Percentiles rank a stretch among this genome's conserved stretches.
phyloP scores from a whole-genome alignment of 345 rosid species.

The Euphorbia peplus region DNA sequence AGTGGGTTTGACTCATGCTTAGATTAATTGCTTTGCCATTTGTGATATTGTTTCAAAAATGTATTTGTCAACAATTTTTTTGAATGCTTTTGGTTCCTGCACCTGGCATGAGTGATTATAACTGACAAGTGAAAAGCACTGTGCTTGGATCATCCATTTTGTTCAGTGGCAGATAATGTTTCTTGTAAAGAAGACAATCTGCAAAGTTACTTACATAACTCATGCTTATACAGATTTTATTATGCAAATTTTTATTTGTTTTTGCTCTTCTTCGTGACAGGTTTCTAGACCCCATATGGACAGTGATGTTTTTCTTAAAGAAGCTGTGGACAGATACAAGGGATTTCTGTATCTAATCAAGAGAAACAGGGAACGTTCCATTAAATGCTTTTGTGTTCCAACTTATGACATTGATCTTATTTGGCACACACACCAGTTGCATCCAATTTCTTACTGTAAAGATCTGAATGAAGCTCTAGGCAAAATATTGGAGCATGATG shows the following conservation, averaged over 20 bases:
- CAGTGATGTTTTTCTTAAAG: constrained; percentile 64
- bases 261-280: constrained; percentile 36
- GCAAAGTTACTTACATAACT: background rate
- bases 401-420: constrained; percentile 95
- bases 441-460: constrained; percentile 66
- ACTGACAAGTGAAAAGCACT: background rate
- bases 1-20: too few species aligned
- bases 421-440: constrained; percentile 98
- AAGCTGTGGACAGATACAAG: constrained; percentile 81
- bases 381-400: constrained; percentile 73
- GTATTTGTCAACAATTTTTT: background rate
- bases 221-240: constrained; percentile 8
- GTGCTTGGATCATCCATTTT: background rate
- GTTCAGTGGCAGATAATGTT: background rate
- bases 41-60: background rate
- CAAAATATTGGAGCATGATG: constrained; percentile 87
- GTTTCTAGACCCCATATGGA: constrained; percentile 66
- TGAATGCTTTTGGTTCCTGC: background rate
- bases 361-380: constrained; percentile 65
- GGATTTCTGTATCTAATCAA: constrained; percentile 84
- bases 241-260: constrained; percentile 1
- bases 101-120: background rate
- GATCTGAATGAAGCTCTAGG: constrained; percentile 61
- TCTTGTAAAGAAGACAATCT: background rate
- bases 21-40: background rate